phyloP scores from a whole-genome alignment of 73 alveolate species.

The Paramecium sexaurelia region DNA sequence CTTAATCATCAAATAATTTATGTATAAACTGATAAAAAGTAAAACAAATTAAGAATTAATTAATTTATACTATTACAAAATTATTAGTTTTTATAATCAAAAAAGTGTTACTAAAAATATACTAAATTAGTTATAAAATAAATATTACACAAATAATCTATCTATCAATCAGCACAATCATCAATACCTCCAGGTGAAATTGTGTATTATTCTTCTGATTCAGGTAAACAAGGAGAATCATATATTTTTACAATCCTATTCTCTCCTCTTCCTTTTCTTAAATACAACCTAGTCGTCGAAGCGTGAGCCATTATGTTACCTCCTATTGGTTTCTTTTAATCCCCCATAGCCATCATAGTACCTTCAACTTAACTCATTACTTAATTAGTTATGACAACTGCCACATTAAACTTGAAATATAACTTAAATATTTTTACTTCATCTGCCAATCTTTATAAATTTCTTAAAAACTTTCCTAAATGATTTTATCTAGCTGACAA shows the following conservation, averaged over 20 bases:
- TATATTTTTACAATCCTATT: constrained; percentile 94
- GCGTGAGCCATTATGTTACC: constrained; percentile 99
- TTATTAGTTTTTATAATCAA: neutral
- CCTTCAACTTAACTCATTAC: constrained; percentile 98
- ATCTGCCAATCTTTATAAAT: constrained; percentile 96
- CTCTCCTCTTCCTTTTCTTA: constrained; percentile 98
- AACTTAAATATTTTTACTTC: constrained; percentile 63
- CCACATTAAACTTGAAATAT: constrained; percentile 83
- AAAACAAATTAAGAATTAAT: too few relatives aligned
- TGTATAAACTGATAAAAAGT: too few relatives aligned
- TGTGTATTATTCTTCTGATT: constrained; percentile 91
- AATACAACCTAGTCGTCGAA: constrained; percentile 92
- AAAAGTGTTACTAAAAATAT: neutral
- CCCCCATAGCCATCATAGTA: constrained; percentile 90
- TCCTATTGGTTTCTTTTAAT: constrained; percentile 98
- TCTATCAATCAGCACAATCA: constrained; percentile 74
- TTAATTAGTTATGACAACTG: constrained; percentile 98
- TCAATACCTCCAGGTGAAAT: constrained; percentile 90
- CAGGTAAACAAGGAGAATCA: constrained; percentile 99
- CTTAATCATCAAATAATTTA: too few relatives aligned
- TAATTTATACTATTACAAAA: too few relatives aligned
- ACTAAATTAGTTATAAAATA: neutral
- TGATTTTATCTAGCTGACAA: constrained; percentile 92
- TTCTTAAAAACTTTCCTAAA: constrained; percentile 96
- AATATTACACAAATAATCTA: neutral